Base-by-base conservation (phyloP, 1,284 basidiomycete species). In the Pholiota adiposa region DNA sequence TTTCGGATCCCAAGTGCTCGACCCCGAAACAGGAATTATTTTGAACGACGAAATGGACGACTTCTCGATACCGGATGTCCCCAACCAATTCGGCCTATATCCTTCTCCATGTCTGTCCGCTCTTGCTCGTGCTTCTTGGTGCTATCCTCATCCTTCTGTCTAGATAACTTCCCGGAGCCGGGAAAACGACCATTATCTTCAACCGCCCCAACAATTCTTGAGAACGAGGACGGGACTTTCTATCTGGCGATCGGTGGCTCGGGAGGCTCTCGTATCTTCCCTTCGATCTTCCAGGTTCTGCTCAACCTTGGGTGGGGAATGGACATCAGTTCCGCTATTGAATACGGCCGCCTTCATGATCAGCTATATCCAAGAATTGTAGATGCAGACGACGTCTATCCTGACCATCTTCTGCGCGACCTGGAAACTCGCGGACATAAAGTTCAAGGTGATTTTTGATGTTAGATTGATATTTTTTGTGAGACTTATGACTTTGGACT, bases 11-110 rank as follows among this genome's bases (percentile, higher is more conserved):
- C 81, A 81, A 57, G 90, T 97, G 12, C 82, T 96, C 69, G 94
- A 96, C 72, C 83, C 90, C 0, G 82, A 86, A 38, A 96, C 94
- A 0, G 96, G 96, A 0, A 82, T 98, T 27, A 85, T 98, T 55
- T 75, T 98, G 48, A 97, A 98, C 70, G 88, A 98, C 70, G 93
- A 97, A 83, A 92, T 92, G 89, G 93, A 95, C 66, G 95, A 97
- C 73, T 96, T 96, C 72, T 90, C 93, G 7, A 89, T 82, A 1
- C 94, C 94, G 0, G 94, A 92, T 3, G 73, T 75, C 18, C 83
- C 93, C 5, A 96, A 97, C 66, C 85, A 81, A 1, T 96, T 94
- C 70, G 96, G 94, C 1, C 78, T 98, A 19, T 87, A 81, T 75
- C 90, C 94, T 2, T 93, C 91, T 18, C 94, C 95, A 7, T 94